Conservation (phyloP, 176 grass and related monocot species). For the Cenchrus fungigraminus region DNA sequence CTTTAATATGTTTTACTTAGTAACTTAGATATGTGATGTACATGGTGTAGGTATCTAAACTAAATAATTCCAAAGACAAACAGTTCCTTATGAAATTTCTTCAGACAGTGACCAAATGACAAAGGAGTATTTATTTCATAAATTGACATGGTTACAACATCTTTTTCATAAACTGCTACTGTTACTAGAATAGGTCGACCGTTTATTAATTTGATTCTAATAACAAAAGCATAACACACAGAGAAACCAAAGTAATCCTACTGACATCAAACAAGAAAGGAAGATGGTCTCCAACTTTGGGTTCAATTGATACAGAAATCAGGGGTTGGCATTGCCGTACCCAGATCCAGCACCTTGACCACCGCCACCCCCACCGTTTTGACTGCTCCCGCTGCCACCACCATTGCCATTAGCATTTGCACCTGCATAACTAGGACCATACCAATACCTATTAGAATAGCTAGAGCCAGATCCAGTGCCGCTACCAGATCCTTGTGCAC, state of each 20-base stretch:
- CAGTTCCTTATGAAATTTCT: background rate
- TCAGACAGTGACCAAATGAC: background rate
- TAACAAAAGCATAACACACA: background rate
- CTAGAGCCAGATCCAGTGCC: conserved; percentile 13
- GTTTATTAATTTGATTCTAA: conserved; percentile 11
- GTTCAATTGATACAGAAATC: background rate
- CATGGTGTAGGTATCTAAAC: background rate
- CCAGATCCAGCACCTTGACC: conserved; percentile 28
- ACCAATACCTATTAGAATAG: too few species aligned
- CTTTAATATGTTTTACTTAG: background rate
- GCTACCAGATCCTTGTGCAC: conserved; percentile 7
- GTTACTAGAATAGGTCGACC: background rate
- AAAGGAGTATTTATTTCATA: conserved; percentile 1
- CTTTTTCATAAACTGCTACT: background rate
- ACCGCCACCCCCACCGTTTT: background rate
- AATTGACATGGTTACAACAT: background rate
- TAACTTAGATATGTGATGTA: background rate
- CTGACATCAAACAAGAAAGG: background rate
- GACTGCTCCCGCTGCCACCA: background rate
- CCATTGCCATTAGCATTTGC: conserved; percentile 31
- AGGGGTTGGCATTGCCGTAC: conserved; percentile 7
- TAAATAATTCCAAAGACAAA: background rate
- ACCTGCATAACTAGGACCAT: background rate
- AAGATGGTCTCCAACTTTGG: conserved; percentile 1
- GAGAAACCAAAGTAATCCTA: background rate